phyloP scores from a whole-genome alignment of 2,329 filamentous ascomycete genomes.

The Colletotrichum salicis region DNA sequence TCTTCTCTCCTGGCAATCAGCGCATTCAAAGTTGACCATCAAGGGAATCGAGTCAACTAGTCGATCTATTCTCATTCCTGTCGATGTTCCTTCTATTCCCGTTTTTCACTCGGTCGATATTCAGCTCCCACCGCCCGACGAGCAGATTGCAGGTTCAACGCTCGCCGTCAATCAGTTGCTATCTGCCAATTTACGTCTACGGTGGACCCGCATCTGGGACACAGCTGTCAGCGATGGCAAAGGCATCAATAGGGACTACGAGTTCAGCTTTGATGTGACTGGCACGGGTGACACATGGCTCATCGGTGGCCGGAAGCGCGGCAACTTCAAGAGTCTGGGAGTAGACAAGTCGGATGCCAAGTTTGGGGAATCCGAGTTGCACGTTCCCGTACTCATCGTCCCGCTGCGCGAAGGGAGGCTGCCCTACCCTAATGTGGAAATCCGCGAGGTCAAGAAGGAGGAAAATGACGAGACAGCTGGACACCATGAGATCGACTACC shows the following conservation, averaged over 20 bases:
- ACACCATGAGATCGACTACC: constrained; percentile 80
- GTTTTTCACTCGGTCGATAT: constrained; percentile 85
- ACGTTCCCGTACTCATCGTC: constrained; percentile 79
- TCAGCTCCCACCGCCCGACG: constrained; percentile 43
- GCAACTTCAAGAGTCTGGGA: constrained; percentile 74
- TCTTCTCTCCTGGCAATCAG: constrained; percentile 50
- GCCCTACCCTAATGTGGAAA: constrained; percentile 82
- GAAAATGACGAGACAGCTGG: constrained; percentile 36
- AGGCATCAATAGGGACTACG: constrained; percentile 54
- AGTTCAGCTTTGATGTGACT: constrained; percentile 86
- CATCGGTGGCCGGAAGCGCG: constrained; percentile 82
- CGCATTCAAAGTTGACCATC: constrained; percentile 46
- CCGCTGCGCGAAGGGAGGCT: constrained; percentile 82
- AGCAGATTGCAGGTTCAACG: constrained; percentile 46
- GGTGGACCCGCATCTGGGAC: constrained; percentile 73
- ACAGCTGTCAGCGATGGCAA: constrained; percentile 49
- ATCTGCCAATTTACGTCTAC: constrained; percentile 68
- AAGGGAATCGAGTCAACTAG: constrained; percentile 43
- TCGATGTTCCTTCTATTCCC: constrained; percentile 86
- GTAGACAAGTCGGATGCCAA: constrained; percentile 46
- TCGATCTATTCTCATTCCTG: constrained; percentile 83
- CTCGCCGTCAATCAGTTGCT: constrained; percentile 73
- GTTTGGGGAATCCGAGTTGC: constrained; percentile 58
- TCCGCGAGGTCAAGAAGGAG: constrained; percentile 67
- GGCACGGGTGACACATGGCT: constrained; percentile 83